Evolutionary conservation across 345 rosid species (phyloP).

Genomic region (Pistacia atlantica): DNA sequence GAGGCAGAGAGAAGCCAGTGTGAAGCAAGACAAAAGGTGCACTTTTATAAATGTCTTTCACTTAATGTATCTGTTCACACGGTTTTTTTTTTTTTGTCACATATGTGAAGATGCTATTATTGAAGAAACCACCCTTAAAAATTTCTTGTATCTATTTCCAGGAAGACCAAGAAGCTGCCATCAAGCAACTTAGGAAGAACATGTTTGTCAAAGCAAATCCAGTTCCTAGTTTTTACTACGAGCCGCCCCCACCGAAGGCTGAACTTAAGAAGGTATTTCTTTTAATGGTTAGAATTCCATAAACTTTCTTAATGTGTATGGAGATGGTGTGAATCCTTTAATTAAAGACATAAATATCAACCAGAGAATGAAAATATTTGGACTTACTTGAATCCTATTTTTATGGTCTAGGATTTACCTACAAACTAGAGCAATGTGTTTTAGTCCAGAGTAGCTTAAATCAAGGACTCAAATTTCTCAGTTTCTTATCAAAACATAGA

Average conservation of each 20-base stretch:
- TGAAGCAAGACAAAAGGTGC: conserved; percentile 81
- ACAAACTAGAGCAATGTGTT: neutral
- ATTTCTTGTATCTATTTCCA: conserved; percentile 27
- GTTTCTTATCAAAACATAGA: too few species aligned
- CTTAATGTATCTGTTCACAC: neutral
- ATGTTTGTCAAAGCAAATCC: conserved; percentile 88
- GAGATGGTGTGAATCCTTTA: neutral
- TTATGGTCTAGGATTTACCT: too few species aligned
- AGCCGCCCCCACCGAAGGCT: conserved; percentile 78
- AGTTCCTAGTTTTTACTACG: conserved; percentile 91
- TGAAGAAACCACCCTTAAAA: conserved; percentile 4
- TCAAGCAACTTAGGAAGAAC: conserved; percentile 85
- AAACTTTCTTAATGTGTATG: neutral
- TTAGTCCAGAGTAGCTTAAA: neutral
- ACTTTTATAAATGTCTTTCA: neutral
- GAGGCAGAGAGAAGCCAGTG: conserved; percentile 77
- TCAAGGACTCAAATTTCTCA: neutral
- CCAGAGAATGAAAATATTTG: neutral
- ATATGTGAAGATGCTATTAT: neutral
- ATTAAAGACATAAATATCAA: neutral
- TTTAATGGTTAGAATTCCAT: conserved; percentile 4
- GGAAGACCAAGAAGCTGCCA: conserved; percentile 98
- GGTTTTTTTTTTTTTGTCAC: neutral
- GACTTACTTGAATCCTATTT: too few species aligned
- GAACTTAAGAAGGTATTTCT: conserved; percentile 82